Percentiles rank a stretch among this genome's conserved stretches.
These are phyloP conservation scores for Aspergillus tamarii DNA, from an alignment of 2,329 filamentous ascomycete species.

Conservation along the genomic window DNA sequence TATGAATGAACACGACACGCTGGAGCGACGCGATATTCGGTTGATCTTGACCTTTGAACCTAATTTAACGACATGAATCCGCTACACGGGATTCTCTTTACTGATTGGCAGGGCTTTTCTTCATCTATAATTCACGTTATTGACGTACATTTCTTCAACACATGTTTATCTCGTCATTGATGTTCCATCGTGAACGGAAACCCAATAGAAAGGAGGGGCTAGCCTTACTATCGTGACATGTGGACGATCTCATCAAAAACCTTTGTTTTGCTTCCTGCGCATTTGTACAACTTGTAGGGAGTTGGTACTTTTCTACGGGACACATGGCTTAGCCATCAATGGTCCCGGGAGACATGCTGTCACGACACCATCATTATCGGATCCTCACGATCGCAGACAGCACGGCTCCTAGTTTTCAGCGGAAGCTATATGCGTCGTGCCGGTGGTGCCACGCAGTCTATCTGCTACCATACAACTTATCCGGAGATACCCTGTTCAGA, in stretches of 20 bases:
- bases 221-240: no score
- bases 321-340: neutral
- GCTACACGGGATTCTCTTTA: neutral
- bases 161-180: neutral
- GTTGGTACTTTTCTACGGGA: neutral
- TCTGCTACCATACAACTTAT: neutral
- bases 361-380: neutral
- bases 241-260: neutral
- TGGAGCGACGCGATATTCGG: neutral
- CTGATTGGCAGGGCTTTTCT: neutral
- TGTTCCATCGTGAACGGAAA: neutral
- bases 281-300: neutral
- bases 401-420: neutral
- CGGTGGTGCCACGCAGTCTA: constrained; percentile 13
- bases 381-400: neutral
- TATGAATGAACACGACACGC: constrained; percentile 1
- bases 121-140: neutral
- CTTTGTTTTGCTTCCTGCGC: neutral
- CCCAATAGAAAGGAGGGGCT: neutral
- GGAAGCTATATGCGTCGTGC: constrained; percentile 6
- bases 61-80: neutral
- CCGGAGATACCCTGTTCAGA: neutral
- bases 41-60: neutral
- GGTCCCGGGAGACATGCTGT: neutral
- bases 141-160: neutral